These are phyloP conservation scores for Neurospora sp. DNA, from an alignment of 495 filamentous ascomycete species.

Conservation along the genomic window DNA sequence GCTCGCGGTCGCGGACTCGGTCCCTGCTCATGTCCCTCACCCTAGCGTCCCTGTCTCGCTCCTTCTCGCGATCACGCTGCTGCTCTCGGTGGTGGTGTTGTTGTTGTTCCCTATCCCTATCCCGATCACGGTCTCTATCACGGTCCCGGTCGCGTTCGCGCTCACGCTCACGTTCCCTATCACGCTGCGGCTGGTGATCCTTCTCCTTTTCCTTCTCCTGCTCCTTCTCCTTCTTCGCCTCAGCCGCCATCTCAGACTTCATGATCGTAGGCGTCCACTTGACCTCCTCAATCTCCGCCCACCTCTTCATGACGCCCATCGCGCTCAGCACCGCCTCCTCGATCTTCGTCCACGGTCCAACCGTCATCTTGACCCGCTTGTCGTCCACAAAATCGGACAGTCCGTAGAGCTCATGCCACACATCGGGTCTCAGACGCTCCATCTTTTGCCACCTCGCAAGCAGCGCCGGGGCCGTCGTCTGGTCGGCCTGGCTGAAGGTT, in stretches of 20 bases:
- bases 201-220: background rate
- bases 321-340: slow-evolving; percentile 18
- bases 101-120: background rate
- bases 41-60: background rate
- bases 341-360: slow-evolving; percentile 29
- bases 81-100: background rate
- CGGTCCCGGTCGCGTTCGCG: slow-evolving; percentile 5
- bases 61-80: background rate
- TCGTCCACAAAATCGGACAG: slow-evolving; percentile 13
- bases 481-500: slow-evolving; percentile 16
- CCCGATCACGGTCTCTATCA: background rate
- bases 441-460: slow-evolving; percentile 10
- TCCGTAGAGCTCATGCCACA: slow-evolving; percentile 18
- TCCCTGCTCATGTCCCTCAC: background rate
- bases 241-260: background rate
- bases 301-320: slow-evolving; percentile 19
- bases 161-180: slow-evolving; percentile 1
- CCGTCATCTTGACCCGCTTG: slow-evolving; percentile 10
- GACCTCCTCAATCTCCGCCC: slow-evolving; percentile 21
- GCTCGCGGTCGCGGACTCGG: background rate
- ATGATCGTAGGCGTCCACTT: slow-evolving; percentile 17
- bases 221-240: slow-evolving; percentile 1
- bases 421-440: slow-evolving; percentile 7
- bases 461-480: background rate
- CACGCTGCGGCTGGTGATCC: background rate